phyloP scores from a whole-genome alignment of 2,329 filamentous ascomycete species.

The Raffaelea arxii region DNA sequence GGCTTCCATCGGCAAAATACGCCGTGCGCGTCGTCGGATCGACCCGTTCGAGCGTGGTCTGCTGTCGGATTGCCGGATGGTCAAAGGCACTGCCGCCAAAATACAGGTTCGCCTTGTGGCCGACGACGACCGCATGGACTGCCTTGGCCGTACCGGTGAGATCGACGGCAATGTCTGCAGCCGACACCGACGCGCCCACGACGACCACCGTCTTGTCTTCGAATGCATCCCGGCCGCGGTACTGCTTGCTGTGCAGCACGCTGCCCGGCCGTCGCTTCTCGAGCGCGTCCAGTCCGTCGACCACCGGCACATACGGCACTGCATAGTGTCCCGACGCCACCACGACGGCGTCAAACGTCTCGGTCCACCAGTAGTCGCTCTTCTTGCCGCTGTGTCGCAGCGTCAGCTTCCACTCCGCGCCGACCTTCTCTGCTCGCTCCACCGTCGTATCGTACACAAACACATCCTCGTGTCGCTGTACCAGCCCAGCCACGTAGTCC shows the following conservation, averaged over 20 bases:
- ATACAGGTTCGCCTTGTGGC: constrained; percentile 17
- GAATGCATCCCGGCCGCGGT: constrained; percentile 33
- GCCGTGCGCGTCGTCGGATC: constrained; percentile 36
- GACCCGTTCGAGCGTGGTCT: constrained; percentile 9
- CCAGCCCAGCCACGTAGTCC: constrained; percentile 40
- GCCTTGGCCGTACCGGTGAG: constrained; percentile 13
- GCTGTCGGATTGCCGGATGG: constrained; percentile 15
- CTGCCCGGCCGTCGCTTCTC: constrained; percentile 33
- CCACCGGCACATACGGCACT: constrained; percentile 40
- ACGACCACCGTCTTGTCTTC: constrained; percentile 49
- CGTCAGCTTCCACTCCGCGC: constrained; percentile 41
- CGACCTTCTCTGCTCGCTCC: constrained; percentile 43
- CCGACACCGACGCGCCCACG: constrained; percentile 56
- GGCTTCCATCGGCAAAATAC: constrained; percentile 45
- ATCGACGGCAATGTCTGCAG: constrained; percentile 52
- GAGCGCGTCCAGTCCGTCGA: constrained; percentile 35
- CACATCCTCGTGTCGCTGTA: constrained; percentile 28
- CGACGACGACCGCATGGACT: constrained; percentile 16
- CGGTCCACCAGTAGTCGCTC: constrained; percentile 50
- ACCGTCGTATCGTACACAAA: constrained; percentile 51
- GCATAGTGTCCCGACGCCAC: constrained; percentile 60
- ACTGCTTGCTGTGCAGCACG: constrained; percentile 46
- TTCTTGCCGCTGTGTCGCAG: constrained; percentile 27
- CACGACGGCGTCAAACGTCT: constrained; percentile 53
- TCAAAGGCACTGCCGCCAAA: constrained; percentile 31